phyloP scores from a whole-genome alignment of 805 yeast species.

The Myxozyma neglecta region DNA sequence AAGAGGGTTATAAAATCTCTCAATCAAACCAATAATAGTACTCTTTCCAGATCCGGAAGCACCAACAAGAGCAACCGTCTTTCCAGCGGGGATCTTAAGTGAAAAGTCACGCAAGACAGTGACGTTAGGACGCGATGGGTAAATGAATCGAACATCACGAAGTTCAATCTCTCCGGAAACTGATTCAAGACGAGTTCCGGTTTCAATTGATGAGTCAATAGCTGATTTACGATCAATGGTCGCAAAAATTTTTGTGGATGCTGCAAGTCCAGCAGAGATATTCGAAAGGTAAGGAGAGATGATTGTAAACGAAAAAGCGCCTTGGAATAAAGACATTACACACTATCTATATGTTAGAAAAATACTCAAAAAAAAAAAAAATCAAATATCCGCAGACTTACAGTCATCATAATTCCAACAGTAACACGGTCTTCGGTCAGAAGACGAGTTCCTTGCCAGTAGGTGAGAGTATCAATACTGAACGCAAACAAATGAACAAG shows the following conservation, averaged over 20 bases:
- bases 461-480: conserved; percentile 44
- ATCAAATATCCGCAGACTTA: conserved; percentile 16
- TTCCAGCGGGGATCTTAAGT: conserved; percentile 62
- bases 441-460: conserved; percentile 47
- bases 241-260: conserved; percentile 45
- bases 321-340: conserved; percentile 27
- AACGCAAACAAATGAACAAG: conserved; percentile 43
- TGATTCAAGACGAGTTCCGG: conserved; percentile 28
- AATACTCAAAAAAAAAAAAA: neutral
- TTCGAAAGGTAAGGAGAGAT: conserved; percentile 45
- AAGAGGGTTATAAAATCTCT: conserved; percentile 59
- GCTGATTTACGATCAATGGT: conserved; percentile 47
- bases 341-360: conserved; percentile 1
- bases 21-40: conserved; percentile 52
- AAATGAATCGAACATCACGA: conserved; percentile 35
- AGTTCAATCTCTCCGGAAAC: conserved; percentile 44
- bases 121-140: conserved; percentile 40
- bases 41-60: conserved; percentile 63
- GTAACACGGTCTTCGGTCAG: conserved; percentile 38
- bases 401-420: conserved; percentile 43
- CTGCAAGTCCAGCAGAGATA: conserved; percentile 44
- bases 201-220: conserved; percentile 41
- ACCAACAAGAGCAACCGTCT: conserved; percentile 87
- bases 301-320: conserved; percentile 46
- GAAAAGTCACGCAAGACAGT: conserved; percentile 35